Base-by-base conservation (phyloP, 441 rosid species). In the Pelargonium exstipulatum region DNA sequence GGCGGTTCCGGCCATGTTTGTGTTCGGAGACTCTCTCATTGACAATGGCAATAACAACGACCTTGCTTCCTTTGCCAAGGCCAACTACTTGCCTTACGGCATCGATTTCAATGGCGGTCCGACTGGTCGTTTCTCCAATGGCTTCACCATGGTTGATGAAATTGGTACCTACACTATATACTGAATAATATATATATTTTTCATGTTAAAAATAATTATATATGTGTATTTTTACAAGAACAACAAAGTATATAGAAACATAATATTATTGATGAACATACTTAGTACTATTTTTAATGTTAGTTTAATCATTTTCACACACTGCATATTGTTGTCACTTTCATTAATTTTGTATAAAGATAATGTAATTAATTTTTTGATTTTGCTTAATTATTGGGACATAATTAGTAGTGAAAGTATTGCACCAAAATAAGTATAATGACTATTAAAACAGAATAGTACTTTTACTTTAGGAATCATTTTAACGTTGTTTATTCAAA, bases 121-220 rank as follows among this genome's bases (percentile, higher is more conserved):
- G 1, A 89, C 97, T 17, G 98, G 98, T 64, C 96, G 98, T 32
- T 93, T 93, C 81, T 91, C 87, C 71, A 93, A 93, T 72, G 98
- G 98, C 3, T 84, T 82, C 77, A 93, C 98, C 76, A 91, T 93
- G 90, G 97, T 91, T 62, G 98, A 93, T 67, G 87, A 81, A 65
- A 91, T 93, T 51, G 96, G 98, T 93, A 69, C 14, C 9, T 9
- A 29, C 32, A 14, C 10, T 22, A 13, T 24, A 22, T 14, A 9
- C 24, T 13, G 22, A 1, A 20, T 20, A 20, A 20, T 20, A 20
- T 20, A 20, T 20, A 20, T 20, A 20, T 20, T 20, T 20, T 20
- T 20, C 1, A 0, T 0, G 0, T 0, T 20, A 0, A 20, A 20
- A 20, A 20, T 20, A 20, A 20, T 20, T 20, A 20, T 20, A 20